These are phyloP conservation scores for Phytophthora ramorum DNA, from an alignment of 352 stramenopile genomes.

Conservation along the genomic window DNA sequence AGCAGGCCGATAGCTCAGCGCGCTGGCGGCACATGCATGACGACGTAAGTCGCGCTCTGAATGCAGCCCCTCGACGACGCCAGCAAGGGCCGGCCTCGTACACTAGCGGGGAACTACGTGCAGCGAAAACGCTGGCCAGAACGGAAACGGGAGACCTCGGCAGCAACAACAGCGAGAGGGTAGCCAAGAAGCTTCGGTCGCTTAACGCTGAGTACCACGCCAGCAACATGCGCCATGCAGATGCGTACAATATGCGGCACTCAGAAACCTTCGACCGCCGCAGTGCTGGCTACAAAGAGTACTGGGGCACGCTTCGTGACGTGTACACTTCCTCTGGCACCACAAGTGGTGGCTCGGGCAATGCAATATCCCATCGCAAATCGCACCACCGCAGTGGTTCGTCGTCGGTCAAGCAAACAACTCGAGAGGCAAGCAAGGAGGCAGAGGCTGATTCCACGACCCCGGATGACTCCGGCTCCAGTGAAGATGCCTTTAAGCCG, in stretches of 20 bases:
- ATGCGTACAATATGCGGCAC: slow-evolving; percentile 49
- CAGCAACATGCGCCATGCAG: slow-evolving; percentile 51
- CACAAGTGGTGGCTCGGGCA: slow-evolving; percentile 11
- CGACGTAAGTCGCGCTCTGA: slow-evolving; percentile 68
- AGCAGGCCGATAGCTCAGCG: slow-evolving; percentile 45
- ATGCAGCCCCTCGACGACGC: slow-evolving; percentile 34
- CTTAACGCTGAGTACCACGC: slow-evolving; percentile 79
- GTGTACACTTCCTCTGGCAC: slow-evolving; percentile 56
- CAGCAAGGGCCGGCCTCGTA: slow-evolving; percentile 28
- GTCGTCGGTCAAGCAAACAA: neutral
- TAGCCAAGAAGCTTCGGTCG: slow-evolving; percentile 77
- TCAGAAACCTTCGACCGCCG: slow-evolving; percentile 48
- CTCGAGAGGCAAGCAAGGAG: slow-evolving; percentile 38
- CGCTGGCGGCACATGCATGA: slow-evolving; percentile 78
- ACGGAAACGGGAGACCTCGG: slow-evolving; percentile 64
- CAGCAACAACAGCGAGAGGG: slow-evolving; percentile 64
- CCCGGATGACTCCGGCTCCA: slow-evolving; percentile 54
- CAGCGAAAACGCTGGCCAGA: slow-evolving; percentile 39
- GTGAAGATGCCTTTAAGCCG: slow-evolving; percentile 49
- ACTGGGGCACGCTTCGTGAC: slow-evolving; percentile 73
- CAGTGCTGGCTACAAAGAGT: slow-evolving; percentile 72
- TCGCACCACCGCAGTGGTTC: slow-evolving; percentile 14
- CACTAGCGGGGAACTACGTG: slow-evolving; percentile 42
- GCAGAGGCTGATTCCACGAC: slow-evolving; percentile 59
- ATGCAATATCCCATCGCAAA: slow-evolving; percentile 26